These are phyloP conservation scores for Lachnellula occidentalis DNA, from an alignment of 2,329 filamentous ascomycete species.

Conservation along the genomic window DNA sequence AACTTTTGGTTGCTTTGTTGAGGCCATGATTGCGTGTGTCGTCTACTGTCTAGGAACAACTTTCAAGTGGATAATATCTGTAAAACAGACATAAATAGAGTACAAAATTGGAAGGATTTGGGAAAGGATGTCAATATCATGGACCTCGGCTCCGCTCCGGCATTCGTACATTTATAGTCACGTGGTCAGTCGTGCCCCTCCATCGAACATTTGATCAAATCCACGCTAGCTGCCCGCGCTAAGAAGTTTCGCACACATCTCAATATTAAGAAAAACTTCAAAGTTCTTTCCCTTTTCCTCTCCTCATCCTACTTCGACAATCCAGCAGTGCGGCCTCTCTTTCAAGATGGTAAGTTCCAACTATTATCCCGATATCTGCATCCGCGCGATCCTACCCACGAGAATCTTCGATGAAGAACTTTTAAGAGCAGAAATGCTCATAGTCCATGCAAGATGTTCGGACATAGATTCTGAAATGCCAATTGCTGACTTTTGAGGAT, in stretches of 20 bases:
- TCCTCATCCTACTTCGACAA: constrained; percentile 37
- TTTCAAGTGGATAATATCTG: constrained; percentile 27
- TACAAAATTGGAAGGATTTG: background rate
- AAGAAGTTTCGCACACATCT: constrained; percentile 5
- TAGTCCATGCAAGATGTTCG: constrained; percentile 96
- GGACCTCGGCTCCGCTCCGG: background rate
- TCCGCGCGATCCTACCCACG: background rate
- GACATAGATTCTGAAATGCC: constrained; percentile 81
- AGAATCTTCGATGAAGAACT: constrained; percentile 11
- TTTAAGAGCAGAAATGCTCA: constrained; percentile 26
- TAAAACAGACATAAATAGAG: constrained; percentile 22
- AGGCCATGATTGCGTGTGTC: constrained; percentile 33
- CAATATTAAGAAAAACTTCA: constrained; percentile 7
- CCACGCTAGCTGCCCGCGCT: constrained; percentile 5
- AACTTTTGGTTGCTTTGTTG: constrained; percentile 57
- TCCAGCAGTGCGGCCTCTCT: constrained; percentile 34
- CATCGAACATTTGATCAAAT: constrained; percentile 1
- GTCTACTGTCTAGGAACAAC: constrained; percentile 24
- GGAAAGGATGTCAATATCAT: background rate
- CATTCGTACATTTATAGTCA: background rate
- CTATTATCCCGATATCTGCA: constrained; percentile 11
- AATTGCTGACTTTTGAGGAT: constrained; percentile 98
- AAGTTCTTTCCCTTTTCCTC: constrained; percentile 7
- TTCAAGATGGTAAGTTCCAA: constrained; percentile 65
- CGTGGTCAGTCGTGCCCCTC: constrained; percentile 3